Evolutionary conservation across 768 basidiomycete genomes (phyloP).

Genomic region (Amanita jacksonii): DNA sequence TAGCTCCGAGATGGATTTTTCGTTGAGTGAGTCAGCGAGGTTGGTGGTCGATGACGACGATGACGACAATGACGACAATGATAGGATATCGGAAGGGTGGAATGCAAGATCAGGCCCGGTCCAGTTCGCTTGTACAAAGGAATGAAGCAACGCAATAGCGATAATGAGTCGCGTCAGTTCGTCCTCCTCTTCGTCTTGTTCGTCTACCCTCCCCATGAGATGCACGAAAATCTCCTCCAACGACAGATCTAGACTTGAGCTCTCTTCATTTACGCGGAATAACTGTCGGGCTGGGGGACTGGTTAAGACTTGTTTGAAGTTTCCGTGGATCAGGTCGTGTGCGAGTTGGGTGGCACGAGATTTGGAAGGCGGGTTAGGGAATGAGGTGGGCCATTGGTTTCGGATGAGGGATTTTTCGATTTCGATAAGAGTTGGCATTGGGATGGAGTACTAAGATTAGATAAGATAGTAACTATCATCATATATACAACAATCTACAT

Average conservation of each 20-base stretch:
- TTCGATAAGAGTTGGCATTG: neutral
- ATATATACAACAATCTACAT: too few species aligned
- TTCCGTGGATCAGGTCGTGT: constrained; percentile 48
- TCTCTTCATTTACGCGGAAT: too few species aligned
- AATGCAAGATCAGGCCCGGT: constrained; percentile 83
- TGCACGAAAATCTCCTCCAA: neutral
- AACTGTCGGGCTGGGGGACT: constrained; percentile 33
- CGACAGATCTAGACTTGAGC: constrained; percentile 10
- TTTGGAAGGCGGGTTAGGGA: constrained; percentile 15
- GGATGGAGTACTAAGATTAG: neutral
- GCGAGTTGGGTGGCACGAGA: constrained; percentile 30
- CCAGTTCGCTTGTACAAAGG: constrained; percentile 93
- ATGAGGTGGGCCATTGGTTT: constrained; percentile 31
- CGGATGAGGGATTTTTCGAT: constrained; percentile 52
- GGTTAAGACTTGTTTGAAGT: constrained; percentile 44
- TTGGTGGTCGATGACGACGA: constrained; percentile 15
- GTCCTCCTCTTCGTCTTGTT: neutral
- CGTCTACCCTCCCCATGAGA: neutral
- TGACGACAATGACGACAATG: constrained; percentile 29
- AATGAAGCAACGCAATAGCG: constrained; percentile 75
- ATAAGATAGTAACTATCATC: too few species aligned
- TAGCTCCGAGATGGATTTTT: constrained; percentile 62
- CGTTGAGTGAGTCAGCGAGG: too few species aligned
- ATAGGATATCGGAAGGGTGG: constrained; percentile 32
- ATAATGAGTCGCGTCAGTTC: constrained; percentile 54